Base-by-base conservation (phyloP, 1,284 basidiomycete genomes). In the Boletellus sp. region DNA sequence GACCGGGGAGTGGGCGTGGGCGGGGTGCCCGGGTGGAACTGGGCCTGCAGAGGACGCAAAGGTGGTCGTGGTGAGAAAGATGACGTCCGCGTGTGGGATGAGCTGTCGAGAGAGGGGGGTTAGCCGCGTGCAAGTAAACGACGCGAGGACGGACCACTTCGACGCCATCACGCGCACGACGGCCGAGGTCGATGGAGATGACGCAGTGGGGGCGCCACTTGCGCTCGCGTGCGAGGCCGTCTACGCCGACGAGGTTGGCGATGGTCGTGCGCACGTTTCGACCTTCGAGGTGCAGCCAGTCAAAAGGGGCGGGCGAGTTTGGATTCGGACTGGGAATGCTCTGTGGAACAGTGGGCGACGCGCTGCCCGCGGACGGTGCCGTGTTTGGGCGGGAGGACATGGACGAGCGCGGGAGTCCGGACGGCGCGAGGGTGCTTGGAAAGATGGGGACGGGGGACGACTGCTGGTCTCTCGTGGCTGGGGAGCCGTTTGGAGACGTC, bases 271-370 rank as follows among this genome's bases (percentile, higher is more conserved):
- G 86, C 28, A 86, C 81, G 0, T 78, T 84, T 8, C 87, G 75
- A 2, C 86, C 87, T 61, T 91, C 88, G 56, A 91, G 88, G 60
- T 91, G 88, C 4, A 91, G 69, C 89, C 89, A 91, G 58, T 91
- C 87, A 49, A 91, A 86, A 0, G 88, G 89, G 1, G 87, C 85
- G 0, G 82, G 83, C 44, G 79, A 83, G 54, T 78, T 74, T n/a
- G 74, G 71, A 48, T 74, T 77, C 22, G 66, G 68, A 56, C 61
- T 68, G 58, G 56, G 68, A 55, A 68, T 28, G 26, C 26, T 28
- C 26, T 28, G 26, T 11, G 26, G 26, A 3, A 28, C 26, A 10
- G 26, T 28, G 26, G 26, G 26, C 10, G 26, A 28, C 26, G 26
- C 26, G 26, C 26, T 28, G 26, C 26, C 26, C 26, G 26, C 26